Evolutionary conservation across 2,329 filamentous ascomycete species (phyloP).

Genomic region (Paecilomyces sp.): DNA sequence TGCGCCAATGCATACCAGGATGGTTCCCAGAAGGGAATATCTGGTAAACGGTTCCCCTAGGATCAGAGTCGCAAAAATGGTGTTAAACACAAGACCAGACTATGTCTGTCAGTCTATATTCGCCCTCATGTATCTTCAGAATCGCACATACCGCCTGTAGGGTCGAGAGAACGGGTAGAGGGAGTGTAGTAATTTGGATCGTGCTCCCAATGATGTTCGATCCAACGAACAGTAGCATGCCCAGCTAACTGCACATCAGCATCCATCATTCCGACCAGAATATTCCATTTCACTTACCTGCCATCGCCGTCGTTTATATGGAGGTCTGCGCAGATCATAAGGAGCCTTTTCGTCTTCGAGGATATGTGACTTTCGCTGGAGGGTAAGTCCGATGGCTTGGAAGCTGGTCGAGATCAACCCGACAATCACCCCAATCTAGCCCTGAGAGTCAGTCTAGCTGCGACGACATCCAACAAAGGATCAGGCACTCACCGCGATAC

Average conservation of each 20-base stretch:
- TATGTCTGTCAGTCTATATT: conserved; percentile 15
- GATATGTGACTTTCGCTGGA: conserved; percentile 96
- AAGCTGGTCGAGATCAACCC: conserved; percentile 89
- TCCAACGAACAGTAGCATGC: conserved; percentile 94
- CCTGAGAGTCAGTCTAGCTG: background rate
- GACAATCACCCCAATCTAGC: conserved; percentile 85
- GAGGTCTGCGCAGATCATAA: conserved; percentile 72
- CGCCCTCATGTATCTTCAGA: background rate
- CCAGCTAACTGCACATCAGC: conserved; percentile 43
- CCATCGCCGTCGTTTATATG: conserved; percentile 87
- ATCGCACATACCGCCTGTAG: conserved; percentile 62
- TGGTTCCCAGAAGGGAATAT: conserved; percentile 84
- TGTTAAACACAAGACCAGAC: conserved; percentile 96
- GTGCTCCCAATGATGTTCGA: conserved; percentile 92
- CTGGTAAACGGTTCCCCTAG: conserved; percentile 88
- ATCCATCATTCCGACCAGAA: conserved; percentile 10
- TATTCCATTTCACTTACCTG: conserved; percentile 46
- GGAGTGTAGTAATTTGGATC: conserved; percentile 94
- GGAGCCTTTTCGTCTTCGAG: conserved; percentile 88
- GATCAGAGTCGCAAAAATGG: conserved; percentile 89
- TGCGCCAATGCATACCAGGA: conserved; percentile 83
- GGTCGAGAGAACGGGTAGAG: conserved; percentile 87
- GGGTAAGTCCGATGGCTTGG: conserved; percentile 87
- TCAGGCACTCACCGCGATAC: conserved; percentile 57
- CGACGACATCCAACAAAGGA: conserved; percentile 14